These are phyloP conservation scores for Coemansia asiatica DNA, from an alignment of 192 early-diverging fungal genomes.

Conservation along the genomic window DNA sequence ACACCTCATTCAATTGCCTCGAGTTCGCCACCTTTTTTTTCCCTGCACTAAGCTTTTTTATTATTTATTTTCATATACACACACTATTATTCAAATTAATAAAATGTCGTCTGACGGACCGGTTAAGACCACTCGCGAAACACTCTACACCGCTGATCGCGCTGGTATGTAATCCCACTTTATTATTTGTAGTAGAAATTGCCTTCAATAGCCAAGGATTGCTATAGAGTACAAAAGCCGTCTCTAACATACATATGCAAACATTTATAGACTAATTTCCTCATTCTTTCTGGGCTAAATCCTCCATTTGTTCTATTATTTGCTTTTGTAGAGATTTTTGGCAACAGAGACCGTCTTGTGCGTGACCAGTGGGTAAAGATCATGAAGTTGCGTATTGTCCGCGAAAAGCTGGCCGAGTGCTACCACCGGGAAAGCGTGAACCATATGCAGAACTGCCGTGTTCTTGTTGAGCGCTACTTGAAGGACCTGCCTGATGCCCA, in stretches of 20 bases:
- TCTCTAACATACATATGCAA: too few relatives aligned
- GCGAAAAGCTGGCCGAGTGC: slow-evolving; percentile 89
- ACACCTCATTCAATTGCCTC: not conserved
- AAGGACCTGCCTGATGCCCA: slow-evolving; percentile 53
- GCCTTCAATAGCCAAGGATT: too few relatives aligned
- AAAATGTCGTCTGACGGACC: slow-evolving; percentile 29
- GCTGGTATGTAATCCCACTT: slow-evolving; percentile 46
- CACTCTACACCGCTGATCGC: slow-evolving; percentile 54
- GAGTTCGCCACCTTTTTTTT: not conserved
- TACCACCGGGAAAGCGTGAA: slow-evolving; percentile 91
- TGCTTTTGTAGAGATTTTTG: slow-evolving; percentile 47
- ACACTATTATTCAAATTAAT: not conserved
- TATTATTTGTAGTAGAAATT: too few relatives aligned
- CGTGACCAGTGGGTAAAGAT: slow-evolving; percentile 89
- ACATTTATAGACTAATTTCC: too few relatives aligned
- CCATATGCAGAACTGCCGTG: slow-evolving; percentile 89
- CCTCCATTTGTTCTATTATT: too few relatives aligned
- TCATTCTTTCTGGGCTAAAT: too few relatives aligned
- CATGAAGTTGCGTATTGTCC: slow-evolving; percentile 81
- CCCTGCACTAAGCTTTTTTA: not conserved
- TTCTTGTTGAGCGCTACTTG: slow-evolving; percentile 80
- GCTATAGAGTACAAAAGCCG: not conserved
- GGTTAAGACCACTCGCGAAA: slow-evolving; percentile 54
- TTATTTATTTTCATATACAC: slow-evolving; percentile 5
- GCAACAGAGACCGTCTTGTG: slow-evolving; percentile 71